Evolutionary conservation across 2,329 filamentous ascomycete species (phyloP).

Genomic region (Phyllosticta citribraziliensis): DNA sequence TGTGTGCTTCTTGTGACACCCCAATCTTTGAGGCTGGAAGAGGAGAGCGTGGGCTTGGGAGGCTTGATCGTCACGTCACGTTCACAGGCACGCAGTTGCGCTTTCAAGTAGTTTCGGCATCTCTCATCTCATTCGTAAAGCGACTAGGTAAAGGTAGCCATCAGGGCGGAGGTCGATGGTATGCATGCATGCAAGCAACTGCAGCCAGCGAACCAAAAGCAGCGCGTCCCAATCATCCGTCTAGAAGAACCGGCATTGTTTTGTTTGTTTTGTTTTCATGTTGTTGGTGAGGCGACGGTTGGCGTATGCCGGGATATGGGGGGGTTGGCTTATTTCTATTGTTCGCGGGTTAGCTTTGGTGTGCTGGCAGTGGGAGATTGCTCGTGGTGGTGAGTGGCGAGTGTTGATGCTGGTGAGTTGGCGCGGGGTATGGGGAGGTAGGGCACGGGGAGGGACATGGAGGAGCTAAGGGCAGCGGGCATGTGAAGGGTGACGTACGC

Average conservation of each 20-base stretch:
- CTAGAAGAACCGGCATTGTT: not conserved
- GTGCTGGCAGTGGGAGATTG: constrained; percentile 1
- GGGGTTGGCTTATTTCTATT: not conserved
- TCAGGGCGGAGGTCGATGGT: too few relatives aligned
- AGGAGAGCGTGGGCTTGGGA: too few relatives aligned
- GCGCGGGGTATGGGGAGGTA: not conserved
- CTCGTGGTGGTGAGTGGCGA: not conserved
- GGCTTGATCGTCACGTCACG: too few relatives aligned
- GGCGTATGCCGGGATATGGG: not conserved
- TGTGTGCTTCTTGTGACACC: too few relatives aligned
- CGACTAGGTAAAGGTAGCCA: too few relatives aligned
- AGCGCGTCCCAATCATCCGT: not conserved
- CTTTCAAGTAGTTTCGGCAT: too few relatives aligned
- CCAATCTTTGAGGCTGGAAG: too few relatives aligned
- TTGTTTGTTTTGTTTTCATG: not conserved
- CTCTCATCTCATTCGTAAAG: too few relatives aligned
- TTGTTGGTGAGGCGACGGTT: not conserved
- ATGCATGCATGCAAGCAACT: too few relatives aligned
- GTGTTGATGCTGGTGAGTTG: not conserved
- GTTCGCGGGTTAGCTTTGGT: not conserved
- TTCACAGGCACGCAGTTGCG: too few relatives aligned
- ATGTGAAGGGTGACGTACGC: constrained; percentile 12
- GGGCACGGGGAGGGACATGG: not conserved
- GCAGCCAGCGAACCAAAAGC: too few relatives aligned
- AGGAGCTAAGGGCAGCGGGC: not conserved